phyloP scores from a whole-genome alignment of 331 rosid genomes.

The Acacia pycnantha region DNA sequence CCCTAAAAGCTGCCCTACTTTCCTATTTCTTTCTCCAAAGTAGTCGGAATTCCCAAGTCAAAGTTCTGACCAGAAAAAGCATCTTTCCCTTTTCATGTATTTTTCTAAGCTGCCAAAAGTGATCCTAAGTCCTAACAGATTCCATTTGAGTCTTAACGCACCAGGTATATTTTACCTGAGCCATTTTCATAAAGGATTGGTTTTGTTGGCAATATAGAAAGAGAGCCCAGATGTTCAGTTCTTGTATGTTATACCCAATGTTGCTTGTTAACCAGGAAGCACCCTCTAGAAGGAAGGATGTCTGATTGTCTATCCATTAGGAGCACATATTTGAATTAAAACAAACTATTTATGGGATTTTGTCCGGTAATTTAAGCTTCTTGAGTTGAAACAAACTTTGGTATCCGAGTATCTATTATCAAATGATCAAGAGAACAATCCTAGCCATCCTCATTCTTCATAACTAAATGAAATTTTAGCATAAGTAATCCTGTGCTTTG shows the following conservation, averaged over 20 bases:
- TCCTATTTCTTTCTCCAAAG: too few species aligned
- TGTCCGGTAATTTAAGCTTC: not conserved
- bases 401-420: not conserved
- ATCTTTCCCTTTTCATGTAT: too few species aligned
- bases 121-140: not conserved
- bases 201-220: not conserved
- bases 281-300: not conserved
- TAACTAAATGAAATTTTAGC: not conserved
- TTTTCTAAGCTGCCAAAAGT: too few species aligned
- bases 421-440: not conserved
- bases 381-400: not conserved
- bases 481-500: not conserved
- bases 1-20: too few species aligned
- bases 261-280: not conserved
- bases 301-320: not conserved
- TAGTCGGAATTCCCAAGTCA: too few species aligned
- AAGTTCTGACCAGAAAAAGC: too few species aligned
- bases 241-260: not conserved
- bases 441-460: not conserved
- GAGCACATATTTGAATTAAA: not conserved
- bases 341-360: not conserved
- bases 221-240: not conserved
- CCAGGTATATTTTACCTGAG: not conserved
- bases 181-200: not conserved
- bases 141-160: not conserved